Evolutionary conservation across 495 filamentous ascomycete genomes (phyloP).

Genomic region (Penicilliopsis zonata): DNA sequence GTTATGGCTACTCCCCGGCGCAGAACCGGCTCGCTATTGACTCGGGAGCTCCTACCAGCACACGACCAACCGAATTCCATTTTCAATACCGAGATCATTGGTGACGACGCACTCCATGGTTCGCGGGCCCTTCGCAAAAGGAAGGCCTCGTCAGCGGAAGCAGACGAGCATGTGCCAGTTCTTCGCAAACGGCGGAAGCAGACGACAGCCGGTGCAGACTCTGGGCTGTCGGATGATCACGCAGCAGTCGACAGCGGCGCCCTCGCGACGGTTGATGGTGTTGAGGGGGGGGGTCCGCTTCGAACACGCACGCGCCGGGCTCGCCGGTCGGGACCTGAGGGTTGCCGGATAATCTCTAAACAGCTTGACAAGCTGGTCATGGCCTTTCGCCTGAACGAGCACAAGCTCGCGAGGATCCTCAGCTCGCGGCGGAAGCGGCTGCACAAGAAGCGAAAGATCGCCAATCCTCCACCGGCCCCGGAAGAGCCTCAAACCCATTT

Average conservation of each 20-base stretch:
- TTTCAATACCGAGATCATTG: constrained; percentile 63
- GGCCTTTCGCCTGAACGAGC: constrained; percentile 45
- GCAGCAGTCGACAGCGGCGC: constrained; percentile 9
- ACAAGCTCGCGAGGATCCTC: constrained; percentile 48
- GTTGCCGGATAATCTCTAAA: constrained; percentile 21
- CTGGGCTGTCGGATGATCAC: constrained; percentile 8
- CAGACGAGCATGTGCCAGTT: constrained; percentile 36
- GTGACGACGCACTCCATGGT: constrained; percentile 75
- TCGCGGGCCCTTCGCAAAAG: constrained; percentile 80
- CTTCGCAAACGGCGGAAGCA: constrained; percentile 35
- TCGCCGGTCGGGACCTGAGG: constrained; percentile 21
- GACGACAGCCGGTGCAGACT: constrained; percentile 16
- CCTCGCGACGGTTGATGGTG: constrained; percentile 10
- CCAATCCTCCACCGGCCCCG: constrained; percentile 18
- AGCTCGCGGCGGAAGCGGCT: constrained; percentile 22
- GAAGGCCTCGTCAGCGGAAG: constrained; percentile 49
- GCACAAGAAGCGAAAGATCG: constrained; percentile 23
- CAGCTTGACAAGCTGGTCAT: constrained; percentile 39
- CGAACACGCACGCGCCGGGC: constrained; percentile 26
- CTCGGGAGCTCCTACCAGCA: constrained; percentile 66
- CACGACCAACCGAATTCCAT: constrained; percentile 54
- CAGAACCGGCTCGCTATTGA: constrained; percentile 37
- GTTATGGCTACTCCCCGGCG: constrained; percentile 29
- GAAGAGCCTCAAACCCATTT: constrained; percentile 33
- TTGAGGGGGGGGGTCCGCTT: constrained; percentile 12